A percentile compares a stretch with the other conserved stretches of the same genome.
phyloP scores from a whole-genome alignment of 257 asterid genomes.

The Fraxinus quadrangulata region DNA sequence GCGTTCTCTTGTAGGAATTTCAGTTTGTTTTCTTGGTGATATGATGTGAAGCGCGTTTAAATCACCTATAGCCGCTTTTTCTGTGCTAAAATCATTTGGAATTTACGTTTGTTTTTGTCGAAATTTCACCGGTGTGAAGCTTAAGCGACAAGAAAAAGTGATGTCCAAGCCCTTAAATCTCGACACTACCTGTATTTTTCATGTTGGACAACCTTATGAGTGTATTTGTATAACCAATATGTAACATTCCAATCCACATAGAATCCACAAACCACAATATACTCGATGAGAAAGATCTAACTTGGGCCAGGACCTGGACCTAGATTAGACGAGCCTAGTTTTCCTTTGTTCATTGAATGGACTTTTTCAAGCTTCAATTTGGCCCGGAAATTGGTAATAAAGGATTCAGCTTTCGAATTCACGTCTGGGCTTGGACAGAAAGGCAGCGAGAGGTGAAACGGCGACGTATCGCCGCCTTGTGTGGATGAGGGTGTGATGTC shows the following conservation, averaged over 20 bases:
- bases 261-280: not conserved
- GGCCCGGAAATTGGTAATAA: constrained; percentile 61
- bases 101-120: no score
- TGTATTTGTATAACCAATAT: not conserved
- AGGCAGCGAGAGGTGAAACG: constrained; percentile 55
- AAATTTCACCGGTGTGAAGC: no score
- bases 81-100: not conserved
- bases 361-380: constrained; percentile 47
- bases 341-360: constrained; percentile 36
- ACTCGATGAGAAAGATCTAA: not conserved
- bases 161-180: no score
- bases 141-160: no score
- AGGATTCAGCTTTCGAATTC: constrained; percentile 78
- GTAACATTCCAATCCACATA: not conserved
- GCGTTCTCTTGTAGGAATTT: not conserved
- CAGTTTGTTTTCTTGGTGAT: not conserved
- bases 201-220: no score
- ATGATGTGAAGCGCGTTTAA: not conserved
- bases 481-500: constrained; percentile 55
- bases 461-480: constrained; percentile 34
- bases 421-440: constrained; percentile 90
- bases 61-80: not conserved
- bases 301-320: constrained; percentile 40
- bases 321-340: constrained; percentile 44
- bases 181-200: no score